phyloP scores from a whole-genome alignment of 2,329 filamentous ascomycete genomes.

The Pleoardoris graminearum region DNA sequence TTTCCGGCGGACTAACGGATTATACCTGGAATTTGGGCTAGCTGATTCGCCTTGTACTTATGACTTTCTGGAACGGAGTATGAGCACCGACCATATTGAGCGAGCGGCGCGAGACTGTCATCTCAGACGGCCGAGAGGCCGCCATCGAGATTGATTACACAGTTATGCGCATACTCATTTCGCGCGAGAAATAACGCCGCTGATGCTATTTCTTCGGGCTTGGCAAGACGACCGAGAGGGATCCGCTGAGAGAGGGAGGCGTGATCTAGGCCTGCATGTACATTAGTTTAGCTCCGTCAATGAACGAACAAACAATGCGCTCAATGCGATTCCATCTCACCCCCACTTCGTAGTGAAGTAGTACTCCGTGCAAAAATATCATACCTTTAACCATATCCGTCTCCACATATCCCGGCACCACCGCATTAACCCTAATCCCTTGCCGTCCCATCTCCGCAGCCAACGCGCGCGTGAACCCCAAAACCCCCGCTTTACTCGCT shows the following conservation, averaged over 20 bases:
- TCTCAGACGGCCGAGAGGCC: slow-evolving; percentile 67
- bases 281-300: slow-evolving; percentile 13
- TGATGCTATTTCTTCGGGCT: slow-evolving; percentile 74
- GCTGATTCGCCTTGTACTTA: neutral
- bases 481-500: slow-evolving; percentile 77
- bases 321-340: neutral
- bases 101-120: neutral
- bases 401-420: slow-evolving; percentile 81
- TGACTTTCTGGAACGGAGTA: neutral
- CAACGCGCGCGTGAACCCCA: slow-evolving; percentile 71
- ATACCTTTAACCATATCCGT: slow-evolving; percentile 77
- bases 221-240: slow-evolving; percentile 69
- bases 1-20: slow-evolving; percentile 12
- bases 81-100: no score
- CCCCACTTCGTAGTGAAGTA: no score
- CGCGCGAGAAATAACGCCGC: slow-evolving; percentile 76
- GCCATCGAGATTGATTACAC: slow-evolving; percentile 82
- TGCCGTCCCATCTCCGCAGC: slow-evolving; percentile 63
- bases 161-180: slow-evolving; percentile 86
- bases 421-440: slow-evolving; percentile 74
- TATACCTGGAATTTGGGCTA: slow-evolving; percentile 16
- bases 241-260: slow-evolving; percentile 55
- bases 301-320: neutral
- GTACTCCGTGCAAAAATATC: no score
- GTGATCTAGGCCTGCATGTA: slow-evolving; percentile 45